These are phyloP conservation scores for Bipolaris oryzae DNA, from an alignment of 2,329 filamentous ascomycete species.

Conservation along the genomic window DNA sequence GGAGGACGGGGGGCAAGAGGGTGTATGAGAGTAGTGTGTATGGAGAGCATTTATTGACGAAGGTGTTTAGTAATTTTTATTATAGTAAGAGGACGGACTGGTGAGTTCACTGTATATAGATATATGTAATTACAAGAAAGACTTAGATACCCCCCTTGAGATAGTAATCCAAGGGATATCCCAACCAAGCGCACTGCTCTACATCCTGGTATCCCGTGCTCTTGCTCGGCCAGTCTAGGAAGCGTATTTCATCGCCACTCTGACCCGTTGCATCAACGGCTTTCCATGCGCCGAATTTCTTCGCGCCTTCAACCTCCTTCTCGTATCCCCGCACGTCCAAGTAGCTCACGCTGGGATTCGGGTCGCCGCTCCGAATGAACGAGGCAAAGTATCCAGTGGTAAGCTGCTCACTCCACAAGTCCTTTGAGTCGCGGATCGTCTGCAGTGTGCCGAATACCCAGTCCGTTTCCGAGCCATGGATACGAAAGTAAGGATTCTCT, in stretches of 20 bases:
- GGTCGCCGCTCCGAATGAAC: constrained; percentile 59
- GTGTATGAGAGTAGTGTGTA: constrained; percentile 47
- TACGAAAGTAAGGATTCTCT: constrained; percentile 60
- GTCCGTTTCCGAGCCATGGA: constrained; percentile 61
- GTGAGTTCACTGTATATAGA: constrained; percentile 6
- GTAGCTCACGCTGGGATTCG: constrained; percentile 57
- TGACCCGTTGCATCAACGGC: constrained; percentile 42
- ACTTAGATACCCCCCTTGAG: constrained; percentile 32
- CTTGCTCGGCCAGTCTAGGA: constrained; percentile 56
- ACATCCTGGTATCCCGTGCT: constrained; percentile 55
- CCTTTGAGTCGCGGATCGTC: constrained; percentile 57
- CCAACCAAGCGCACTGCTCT: constrained; percentile 55
- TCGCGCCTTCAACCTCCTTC: constrained; percentile 50
- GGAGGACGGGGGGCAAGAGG: constrained; percentile 24
- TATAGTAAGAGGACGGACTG: constrained; percentile 37
- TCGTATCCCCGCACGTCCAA: constrained; percentile 56
- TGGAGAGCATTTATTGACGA: constrained; percentile 52
- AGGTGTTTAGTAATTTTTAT: constrained; percentile 53
- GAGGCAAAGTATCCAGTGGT: constrained; percentile 57
- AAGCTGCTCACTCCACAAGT: constrained; percentile 56
- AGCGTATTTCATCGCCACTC: constrained; percentile 47
- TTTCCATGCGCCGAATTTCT: constrained; percentile 45
- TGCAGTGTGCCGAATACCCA: constrained; percentile 62
- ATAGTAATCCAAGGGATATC: constrained; percentile 43
- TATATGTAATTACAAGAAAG: not conserved